These are phyloP conservation scores for Pseudogymnoascus sp. DNA, from an alignment of 2,329 filamentous ascomycete species.

Conservation along the genomic window DNA sequence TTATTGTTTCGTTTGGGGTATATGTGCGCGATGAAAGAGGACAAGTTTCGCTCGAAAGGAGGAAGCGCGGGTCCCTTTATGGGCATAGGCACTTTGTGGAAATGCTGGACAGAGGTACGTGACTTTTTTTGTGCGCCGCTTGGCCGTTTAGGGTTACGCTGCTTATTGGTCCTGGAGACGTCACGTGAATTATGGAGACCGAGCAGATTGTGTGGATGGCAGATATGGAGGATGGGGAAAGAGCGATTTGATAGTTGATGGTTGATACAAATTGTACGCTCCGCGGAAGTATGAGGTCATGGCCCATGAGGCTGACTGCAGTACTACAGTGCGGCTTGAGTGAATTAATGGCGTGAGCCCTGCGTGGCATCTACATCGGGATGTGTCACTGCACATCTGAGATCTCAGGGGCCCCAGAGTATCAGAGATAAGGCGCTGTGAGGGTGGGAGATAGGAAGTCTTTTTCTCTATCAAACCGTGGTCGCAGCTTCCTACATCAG, in stretches of 20 bases:
- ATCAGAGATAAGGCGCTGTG: neutral
- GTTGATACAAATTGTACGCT: neutral
- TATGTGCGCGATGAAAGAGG: conserved; percentile 2
- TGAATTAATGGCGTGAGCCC: neutral
- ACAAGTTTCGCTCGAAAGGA: conserved; percentile 2
- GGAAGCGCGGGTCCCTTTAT: conserved; percentile 3
- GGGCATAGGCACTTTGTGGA: no score
- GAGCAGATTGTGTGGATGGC: neutral
- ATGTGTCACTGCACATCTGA: neutral
- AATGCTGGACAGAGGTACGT: neutral
- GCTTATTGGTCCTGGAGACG: neutral
- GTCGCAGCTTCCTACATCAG: neutral
- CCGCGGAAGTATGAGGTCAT: neutral
- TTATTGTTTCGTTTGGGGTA: neutral
- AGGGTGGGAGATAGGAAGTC: neutral
- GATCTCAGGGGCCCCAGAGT: neutral
- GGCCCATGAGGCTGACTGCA: neutral
- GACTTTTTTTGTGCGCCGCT: neutral
- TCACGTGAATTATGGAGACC: neutral
- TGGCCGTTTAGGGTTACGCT: neutral
- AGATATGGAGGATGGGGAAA: neutral
- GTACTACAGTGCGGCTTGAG: neutral
- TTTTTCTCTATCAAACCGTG: neutral
- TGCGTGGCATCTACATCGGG: neutral
- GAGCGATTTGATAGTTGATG: neutral